Evolutionary conservation across 148 eudicot species (phyloP).

Genomic region (Vaccinium corymbosum): DNA sequence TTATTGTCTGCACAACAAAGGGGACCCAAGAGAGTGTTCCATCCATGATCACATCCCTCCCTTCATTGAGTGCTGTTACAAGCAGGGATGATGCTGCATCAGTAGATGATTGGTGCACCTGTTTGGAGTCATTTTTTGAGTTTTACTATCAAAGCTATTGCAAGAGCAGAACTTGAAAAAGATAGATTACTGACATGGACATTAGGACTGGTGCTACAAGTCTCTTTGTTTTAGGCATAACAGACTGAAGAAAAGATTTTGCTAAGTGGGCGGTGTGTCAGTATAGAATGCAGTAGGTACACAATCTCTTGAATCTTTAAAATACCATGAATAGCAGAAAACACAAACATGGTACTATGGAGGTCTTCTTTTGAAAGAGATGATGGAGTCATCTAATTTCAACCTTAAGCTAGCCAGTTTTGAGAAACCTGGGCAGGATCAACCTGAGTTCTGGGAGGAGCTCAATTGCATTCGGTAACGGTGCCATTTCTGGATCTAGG

Average conservation of each 20-base stretch:
- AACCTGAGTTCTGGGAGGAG: neutral
- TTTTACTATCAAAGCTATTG: neutral
- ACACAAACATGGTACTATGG: neutral
- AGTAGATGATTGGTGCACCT: slow-evolving; percentile 98
- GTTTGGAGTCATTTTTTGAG: slow-evolving; percentile 20
- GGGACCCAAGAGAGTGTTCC: slow-evolving; percentile 98
- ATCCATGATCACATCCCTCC: slow-evolving; percentile 97
- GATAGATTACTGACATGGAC: neutral
- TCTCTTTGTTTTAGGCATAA: neutral
- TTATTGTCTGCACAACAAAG: slow-evolving; percentile 96
- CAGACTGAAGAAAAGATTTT: slow-evolving; percentile 9
- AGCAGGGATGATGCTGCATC: slow-evolving; percentile 97
- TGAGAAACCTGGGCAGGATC: neutral
- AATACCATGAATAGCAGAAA: neutral
- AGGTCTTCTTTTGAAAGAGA: neutral
- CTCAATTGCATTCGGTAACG: neutral
- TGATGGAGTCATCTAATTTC: neutral
- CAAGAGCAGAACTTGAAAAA: neutral
- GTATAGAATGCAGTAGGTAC: neutral
- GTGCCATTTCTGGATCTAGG: neutral
- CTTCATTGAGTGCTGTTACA: slow-evolving; percentile 97
- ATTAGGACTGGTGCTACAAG: neutral
- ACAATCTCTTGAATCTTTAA: neutral
- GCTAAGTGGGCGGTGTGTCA: too few species aligned
- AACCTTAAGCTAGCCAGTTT: neutral